Evolutionary conservation across 495 filamentous ascomycete genomes (phyloP).

Genomic region (Lasiosphaeria ovina): DNA sequence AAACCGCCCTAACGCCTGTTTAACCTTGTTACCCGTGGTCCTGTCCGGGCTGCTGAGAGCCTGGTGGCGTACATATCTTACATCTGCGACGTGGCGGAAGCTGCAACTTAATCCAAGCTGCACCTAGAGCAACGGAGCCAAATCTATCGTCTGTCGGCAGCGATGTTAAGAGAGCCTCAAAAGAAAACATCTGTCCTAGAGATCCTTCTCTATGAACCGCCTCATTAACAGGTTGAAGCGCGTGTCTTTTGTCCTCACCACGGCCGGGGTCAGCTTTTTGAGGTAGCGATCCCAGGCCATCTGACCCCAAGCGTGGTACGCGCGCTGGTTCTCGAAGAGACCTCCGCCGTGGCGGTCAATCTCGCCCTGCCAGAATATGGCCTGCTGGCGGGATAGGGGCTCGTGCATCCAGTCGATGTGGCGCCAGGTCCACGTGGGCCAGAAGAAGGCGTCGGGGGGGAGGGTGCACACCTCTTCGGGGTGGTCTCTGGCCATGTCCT

Average conservation of each 20-base stretch:
- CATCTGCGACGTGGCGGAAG: no score
- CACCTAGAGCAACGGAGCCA: no score
- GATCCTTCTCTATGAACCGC: slow-evolving; percentile 43
- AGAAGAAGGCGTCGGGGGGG: slow-evolving; percentile 46
- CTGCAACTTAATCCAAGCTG: no score
- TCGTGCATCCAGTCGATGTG: slow-evolving; percentile 50
- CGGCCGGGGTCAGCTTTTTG: slow-evolving; percentile 36
- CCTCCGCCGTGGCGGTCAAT: slow-evolving; percentile 39
- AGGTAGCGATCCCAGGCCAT: slow-evolving; percentile 44
- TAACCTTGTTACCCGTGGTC: background rate
- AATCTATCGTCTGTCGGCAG: no score
- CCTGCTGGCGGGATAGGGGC: slow-evolving; percentile 31
- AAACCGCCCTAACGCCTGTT: background rate
- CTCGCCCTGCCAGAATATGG: slow-evolving; percentile 33
- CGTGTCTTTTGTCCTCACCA: slow-evolving; percentile 37
- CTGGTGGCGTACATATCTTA: no score
- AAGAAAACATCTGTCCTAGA: slow-evolving; percentile 11
- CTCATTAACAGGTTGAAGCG: slow-evolving; percentile 48
- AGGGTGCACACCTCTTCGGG: slow-evolving; percentile 43
- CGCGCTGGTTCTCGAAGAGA: slow-evolving; percentile 44
- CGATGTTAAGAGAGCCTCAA: background rate
- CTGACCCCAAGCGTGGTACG: slow-evolving; percentile 50
- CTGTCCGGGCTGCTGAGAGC: no score
- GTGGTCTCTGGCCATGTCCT: slow-evolving; percentile 36
- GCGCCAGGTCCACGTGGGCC: slow-evolving; percentile 50